Evolutionary conservation across 257 asterid genomes (phyloP).

Genomic region (Voacanga thouarsii): DNA sequence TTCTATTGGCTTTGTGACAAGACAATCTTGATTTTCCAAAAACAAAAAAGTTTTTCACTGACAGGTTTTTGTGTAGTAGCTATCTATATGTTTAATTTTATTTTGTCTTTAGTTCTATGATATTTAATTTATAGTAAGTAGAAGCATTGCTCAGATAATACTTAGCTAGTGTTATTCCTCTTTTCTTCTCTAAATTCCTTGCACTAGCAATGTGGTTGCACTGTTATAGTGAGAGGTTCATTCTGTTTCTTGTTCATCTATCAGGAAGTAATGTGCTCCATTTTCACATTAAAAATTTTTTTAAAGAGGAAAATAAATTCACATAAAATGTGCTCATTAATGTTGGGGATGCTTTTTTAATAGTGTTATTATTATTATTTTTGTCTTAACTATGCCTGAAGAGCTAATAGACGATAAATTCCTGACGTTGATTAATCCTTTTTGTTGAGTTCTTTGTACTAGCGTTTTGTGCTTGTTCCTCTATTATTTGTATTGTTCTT

Average conservation of each 20-base stretch:
- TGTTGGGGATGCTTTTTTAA: not conserved
- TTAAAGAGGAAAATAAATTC: not conserved
- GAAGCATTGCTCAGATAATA: not conserved
- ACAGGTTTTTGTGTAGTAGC: not conserved
- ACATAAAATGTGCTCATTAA: not conserved
- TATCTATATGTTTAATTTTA: not conserved
- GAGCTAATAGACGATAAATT: not conserved
- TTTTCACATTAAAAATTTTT: not conserved
- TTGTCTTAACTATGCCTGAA: not conserved
- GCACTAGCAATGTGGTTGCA: not conserved
- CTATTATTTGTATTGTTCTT: not conserved
- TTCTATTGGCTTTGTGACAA: not conserved
- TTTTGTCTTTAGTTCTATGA: not conserved
- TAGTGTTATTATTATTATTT: not conserved
- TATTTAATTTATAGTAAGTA: not conserved
- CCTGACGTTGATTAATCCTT: not conserved
- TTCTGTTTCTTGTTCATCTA: not conserved
- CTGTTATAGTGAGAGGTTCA: not conserved
- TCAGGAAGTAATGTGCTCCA: not conserved
- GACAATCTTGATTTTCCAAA: not conserved
- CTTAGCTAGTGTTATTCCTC: not conserved
- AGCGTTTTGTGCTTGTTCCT: not conserved
- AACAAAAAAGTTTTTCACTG: not conserved
- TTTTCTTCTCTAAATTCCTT: not conserved
- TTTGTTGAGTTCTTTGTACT: not conserved